These are phyloP conservation scores for Macrolepiota dolichaula DNA, from an alignment of 768 basidiomycete genomes.

Conservation along the genomic window DNA sequence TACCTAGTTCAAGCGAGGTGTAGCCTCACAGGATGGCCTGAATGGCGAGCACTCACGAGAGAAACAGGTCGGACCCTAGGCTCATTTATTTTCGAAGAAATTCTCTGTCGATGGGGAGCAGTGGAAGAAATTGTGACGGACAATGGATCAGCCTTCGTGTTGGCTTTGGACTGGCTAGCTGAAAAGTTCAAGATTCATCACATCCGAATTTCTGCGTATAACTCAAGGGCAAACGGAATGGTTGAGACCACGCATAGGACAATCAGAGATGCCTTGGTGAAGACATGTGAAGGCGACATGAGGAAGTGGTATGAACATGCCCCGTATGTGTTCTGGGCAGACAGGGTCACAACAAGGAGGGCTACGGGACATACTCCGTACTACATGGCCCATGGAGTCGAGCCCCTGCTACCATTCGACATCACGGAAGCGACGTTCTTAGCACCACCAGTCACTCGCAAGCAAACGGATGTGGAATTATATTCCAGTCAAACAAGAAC, in stretches of 20 bases:
- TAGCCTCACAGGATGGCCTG: slow-evolving; percentile 28
- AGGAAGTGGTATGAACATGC: slow-evolving; percentile 17
- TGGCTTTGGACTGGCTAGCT: slow-evolving; percentile 17
- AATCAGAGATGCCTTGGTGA: slow-evolving; percentile 22
- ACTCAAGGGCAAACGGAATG: slow-evolving; percentile 27
- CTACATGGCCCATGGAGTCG: slow-evolving; percentile 22
- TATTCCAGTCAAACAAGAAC: too few relatives aligned
- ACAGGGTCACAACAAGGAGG: slow-evolving; percentile 22
- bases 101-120: slow-evolving; percentile 25
- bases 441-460: too few relatives aligned
- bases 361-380: slow-evolving; percentile 28
- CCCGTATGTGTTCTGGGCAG: slow-evolving; percentile 26
- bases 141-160: slow-evolving; percentile 29
- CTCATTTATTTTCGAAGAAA: slow-evolving; percentile 19
- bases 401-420: slow-evolving; percentile 15
- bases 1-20: slow-evolving; percentile 35
- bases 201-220: slow-evolving; percentile 27
- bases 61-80: slow-evolving; percentile 25
- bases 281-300: slow-evolving; percentile 23
- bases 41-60: slow-evolving; percentile 22
- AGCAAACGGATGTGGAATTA: too few relatives aligned
- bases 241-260: slow-evolving; percentile 23
- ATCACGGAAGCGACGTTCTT: too few relatives aligned
- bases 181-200: slow-evolving; percentile 24
- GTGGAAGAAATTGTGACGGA: slow-evolving; percentile 35